Conservation (phyloP, 768 basidiomycete species). For the Psilocybe azurescens region DNA sequence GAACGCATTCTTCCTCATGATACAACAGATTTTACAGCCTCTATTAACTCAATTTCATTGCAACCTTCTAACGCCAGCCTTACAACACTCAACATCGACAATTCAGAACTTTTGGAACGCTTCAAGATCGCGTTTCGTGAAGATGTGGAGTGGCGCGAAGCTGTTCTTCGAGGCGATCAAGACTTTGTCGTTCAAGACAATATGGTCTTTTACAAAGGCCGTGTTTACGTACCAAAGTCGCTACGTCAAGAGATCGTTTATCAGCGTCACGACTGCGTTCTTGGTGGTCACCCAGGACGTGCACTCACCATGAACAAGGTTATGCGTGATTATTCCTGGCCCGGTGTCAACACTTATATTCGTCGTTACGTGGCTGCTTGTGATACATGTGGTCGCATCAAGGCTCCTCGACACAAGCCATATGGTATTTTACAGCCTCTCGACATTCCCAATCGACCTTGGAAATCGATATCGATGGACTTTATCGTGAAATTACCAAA, state of each 20-base stretch:
- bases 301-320: slow-evolving; percentile 38
- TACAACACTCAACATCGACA: slow-evolving; percentile 31
- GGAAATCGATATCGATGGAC: slow-evolving; percentile 45
- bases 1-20: slow-evolving; percentile 27
- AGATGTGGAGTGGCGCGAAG: slow-evolving; percentile 31
- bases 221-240: slow-evolving; percentile 34
- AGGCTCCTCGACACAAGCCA: slow-evolving; percentile 37
- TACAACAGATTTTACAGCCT: slow-evolving; percentile 12
- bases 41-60: slow-evolving; percentile 25
- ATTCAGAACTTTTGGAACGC: slow-evolving; percentile 27
- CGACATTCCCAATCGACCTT: slow-evolving; percentile 38
- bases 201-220: slow-evolving; percentile 29
- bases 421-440: slow-evolving; percentile 42
- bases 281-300: slow-evolving; percentile 39
- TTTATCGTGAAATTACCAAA: slow-evolving; percentile 46
- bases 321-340: slow-evolving; percentile 46
- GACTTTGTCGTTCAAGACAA: slow-evolving; percentile 24
- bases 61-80: slow-evolving; percentile 33
- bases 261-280: slow-evolving; percentile 38
- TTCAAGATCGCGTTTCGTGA: slow-evolving; percentile 27
- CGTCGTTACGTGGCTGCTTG: slow-evolving; percentile 38
- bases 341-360: slow-evolving; percentile 27
- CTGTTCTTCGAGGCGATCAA: slow-evolving; percentile 18
- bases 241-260: slow-evolving; percentile 34
- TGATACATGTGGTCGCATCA: slow-evolving; percentile 36